Evolutionary conservation across 2,329 filamentous ascomycete genomes (phyloP).

Genomic region (Alternaria hordeiaustralica): DNA sequence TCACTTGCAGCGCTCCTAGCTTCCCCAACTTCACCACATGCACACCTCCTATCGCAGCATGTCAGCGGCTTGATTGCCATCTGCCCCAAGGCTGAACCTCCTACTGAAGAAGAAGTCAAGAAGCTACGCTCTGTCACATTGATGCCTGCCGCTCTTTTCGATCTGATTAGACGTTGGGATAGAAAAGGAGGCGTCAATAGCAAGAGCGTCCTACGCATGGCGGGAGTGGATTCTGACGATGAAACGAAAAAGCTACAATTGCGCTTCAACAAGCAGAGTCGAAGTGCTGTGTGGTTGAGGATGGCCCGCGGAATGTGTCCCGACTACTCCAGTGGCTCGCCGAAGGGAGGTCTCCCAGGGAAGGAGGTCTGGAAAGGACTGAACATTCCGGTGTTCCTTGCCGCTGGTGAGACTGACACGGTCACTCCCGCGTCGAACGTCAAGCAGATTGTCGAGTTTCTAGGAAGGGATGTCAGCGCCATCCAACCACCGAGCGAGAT

Average conservation of each 20-base stretch:
- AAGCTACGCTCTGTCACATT: slow-evolving; percentile 65
- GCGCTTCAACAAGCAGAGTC: slow-evolving; percentile 81
- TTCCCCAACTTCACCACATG: slow-evolving; percentile 62
- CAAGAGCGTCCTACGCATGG: slow-evolving; percentile 78
- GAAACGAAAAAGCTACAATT: slow-evolving; percentile 72
- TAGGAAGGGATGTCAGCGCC: slow-evolving; percentile 48
- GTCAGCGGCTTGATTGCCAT: slow-evolving; percentile 81
- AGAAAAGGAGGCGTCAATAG: slow-evolving; percentile 79
- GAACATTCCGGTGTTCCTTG: slow-evolving; percentile 75
- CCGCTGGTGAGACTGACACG: slow-evolving; percentile 78
- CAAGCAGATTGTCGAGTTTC: slow-evolving; percentile 65
- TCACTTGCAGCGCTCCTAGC: slow-evolving; percentile 77
- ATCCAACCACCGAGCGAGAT: slow-evolving; percentile 39
- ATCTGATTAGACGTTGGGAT: slow-evolving; percentile 80
- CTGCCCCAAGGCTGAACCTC: slow-evolving; percentile 75
- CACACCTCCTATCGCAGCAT: slow-evolving; percentile 63
- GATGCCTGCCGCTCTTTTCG: slow-evolving; percentile 75
- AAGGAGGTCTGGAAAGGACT: slow-evolving; percentile 75
- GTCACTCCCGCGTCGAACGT: slow-evolving; percentile 77
- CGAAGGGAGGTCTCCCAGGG: slow-evolving; percentile 71
- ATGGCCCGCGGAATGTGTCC: slow-evolving; percentile 79
- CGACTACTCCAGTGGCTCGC: slow-evolving; percentile 59
- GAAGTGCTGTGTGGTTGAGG: slow-evolving; percentile 79
- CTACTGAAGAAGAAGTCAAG: slow-evolving; percentile 59
- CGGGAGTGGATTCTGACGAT: slow-evolving; percentile 69